Base-by-base conservation (phyloP, 2,329 filamentous ascomycete species). In the Phaeosphaeria sp. region DNA sequence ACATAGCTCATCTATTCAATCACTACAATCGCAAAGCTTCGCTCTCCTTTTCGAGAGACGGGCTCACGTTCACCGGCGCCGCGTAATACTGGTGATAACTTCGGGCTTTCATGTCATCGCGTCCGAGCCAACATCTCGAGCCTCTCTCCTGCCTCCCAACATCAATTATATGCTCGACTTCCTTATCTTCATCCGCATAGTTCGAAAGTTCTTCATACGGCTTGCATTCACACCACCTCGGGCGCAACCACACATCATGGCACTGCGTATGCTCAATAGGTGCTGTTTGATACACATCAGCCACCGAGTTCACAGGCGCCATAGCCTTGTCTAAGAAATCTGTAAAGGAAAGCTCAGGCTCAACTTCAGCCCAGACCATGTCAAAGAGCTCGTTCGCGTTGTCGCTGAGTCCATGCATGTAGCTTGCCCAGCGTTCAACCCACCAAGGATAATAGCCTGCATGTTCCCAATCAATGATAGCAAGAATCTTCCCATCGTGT, bases 401-500 rank as follows among this genome's bases (percentile, higher is more conserved):
- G 18, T 27, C 44, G 3, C 20, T n/a, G 2, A 46, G 15, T 46
- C 21, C 21, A 11, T 22, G 44, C 13, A 6, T 8, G 22, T 46
- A 36, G 8, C 39, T 40, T 30, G 36, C 21, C 18, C 13, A 51
- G 13, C 46, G 25, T 47, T 61, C 59, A 17, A 46, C 55, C 55
- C 59, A 61, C 59, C 55, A 58, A 1, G 55, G 59, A 45, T 45
- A 45, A 40, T 55, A 58, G 15, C 62, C 62, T n/a, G 60, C 60
- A 30, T 3, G 33, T 24, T 61, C 62, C 62, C 62, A 65, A 50
- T 65, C 62, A 36, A 65, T 53, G 25, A 65, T 58, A 13, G 52
- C 62, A 6, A 18, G 18, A 27, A 65, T 65, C 22, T 49, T 59
- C 3, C 53, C 53, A 36, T 61, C 40, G 20, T 54, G 5, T 36